Base-by-base conservation (phyloP, 345 rosid species). In the Eutrema yunnanense region DNA sequence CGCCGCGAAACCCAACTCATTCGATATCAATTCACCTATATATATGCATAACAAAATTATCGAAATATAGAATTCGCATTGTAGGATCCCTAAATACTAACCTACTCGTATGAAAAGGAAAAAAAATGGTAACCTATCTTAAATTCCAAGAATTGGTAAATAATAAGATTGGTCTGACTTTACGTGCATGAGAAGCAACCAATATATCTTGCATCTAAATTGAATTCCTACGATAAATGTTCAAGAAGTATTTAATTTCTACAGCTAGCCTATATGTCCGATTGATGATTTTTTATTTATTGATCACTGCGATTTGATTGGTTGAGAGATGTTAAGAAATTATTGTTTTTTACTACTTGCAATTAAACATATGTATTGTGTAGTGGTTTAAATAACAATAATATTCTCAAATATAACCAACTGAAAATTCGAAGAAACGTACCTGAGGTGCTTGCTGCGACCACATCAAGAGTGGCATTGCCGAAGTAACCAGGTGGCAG, bases 391-490 rank as follows among this genome's bases (percentile, higher is more conserved):
- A 37, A 36, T 3, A 37, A 37, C 2, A 37, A 2, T 37, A 37
- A 37, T 6, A 36, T 36, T 0, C 61, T n/a, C 43, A 56, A 34
- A n/a, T 56, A n/a, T 4, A 34, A 9, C 59, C 22, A 54, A 14
- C 12, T 57, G 43, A 34, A 14, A 36, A 26, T 41, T 13, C 26
- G 50, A 62, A 33, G 14, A 19, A 12, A 19, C 14, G 73, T 75
- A 11, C 86, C 84, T 0, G 87, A 75, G n/a, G 37, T 61, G 67
- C 86, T 77, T 6, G 77, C 27, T 6, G 82, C 86, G 1, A 78
- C 73, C 22, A 84, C 83, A 30, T 81, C 84, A 64, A 84, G 63
- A 34, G 80, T 68, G 2, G 86, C 86, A 29, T 87, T 84, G 12
- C 78, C 81, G 44, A 78, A 78, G 71, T 78, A 78, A 4, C 81